Evolutionary conservation across 2,329 filamentous ascomycete genomes (phyloP), one percentile per base, ranked within the genome.

Genomic region (Diaporthe ilicicola): DNA sequence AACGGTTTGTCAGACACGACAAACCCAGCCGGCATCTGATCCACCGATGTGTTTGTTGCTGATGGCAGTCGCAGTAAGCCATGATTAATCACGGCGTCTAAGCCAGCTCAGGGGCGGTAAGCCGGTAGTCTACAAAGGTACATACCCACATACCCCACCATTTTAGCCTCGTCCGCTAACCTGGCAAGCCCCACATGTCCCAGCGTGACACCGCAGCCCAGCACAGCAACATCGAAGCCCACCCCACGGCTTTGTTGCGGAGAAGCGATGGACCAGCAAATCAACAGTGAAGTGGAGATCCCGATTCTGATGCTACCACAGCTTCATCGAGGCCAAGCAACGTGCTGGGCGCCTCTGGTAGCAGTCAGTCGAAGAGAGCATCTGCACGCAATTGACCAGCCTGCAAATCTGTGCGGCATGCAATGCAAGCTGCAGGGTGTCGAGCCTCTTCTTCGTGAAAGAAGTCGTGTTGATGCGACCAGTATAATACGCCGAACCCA

Each of bases 1-100:
- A 68, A 56, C 54, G 66, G 42, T 72, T 72, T 70, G 70, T 72
- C 67, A 72, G 70, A 70, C 67, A 50, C 53, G 70, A 72, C 70
- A 72, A 72, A 72, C 70, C 29, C 22, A 27, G 29, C 37, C 48
- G 46, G 64, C 29, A 71, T 50, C 32, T 50, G 65, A 27, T 54
- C 59, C 59, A 64, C 59, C 27, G 29, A 32, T 48, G n/a, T 54
- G 48, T 44, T 64, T 54, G 48, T 44, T 64, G 67, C 50, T 72
- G 56, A 66, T 69, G 51, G 17, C 46, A 29, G 34, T 44, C 39
- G 46, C 34, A 22, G 37, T 67, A 42, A 67, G 68, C 71, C 32
- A 62, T 70, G 53, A 70, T 61, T 72, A 64, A 70, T 48, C 67
- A 64, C 12, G 19, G 15, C 42, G 44, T 34, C 29, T 48, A 17